Evolutionary conservation across 306 rosid species (phyloP).

Genomic region (Oxytropis ochrocephala): DNA sequence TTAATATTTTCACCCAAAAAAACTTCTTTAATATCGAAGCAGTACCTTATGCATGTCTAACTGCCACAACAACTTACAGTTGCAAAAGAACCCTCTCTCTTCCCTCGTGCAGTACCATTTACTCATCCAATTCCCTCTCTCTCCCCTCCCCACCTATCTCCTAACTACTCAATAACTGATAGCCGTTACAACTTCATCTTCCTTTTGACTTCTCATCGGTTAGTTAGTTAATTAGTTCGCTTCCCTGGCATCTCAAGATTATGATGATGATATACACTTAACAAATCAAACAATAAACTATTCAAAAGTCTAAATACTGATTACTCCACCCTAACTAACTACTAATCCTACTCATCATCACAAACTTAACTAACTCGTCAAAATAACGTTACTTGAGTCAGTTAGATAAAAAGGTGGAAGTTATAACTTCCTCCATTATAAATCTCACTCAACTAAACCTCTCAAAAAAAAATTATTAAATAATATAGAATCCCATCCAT

Average conservation of each 20-base stretch:
- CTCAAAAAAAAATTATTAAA: not conserved
- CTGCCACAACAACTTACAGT: constrained; percentile 30
- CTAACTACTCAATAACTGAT: constrained; percentile 12
- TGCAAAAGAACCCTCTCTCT: not conserved
- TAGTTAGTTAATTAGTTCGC: constrained; percentile 21
- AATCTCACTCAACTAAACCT: constrained; percentile 5
- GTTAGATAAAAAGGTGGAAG: constrained; percentile 33
- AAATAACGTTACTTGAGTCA: constrained; percentile 28
- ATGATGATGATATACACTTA: not conserved
- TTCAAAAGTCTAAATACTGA: not conserved
- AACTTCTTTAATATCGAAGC: not conserved
- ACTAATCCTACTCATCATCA: not conserved
- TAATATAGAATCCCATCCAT: not conserved
- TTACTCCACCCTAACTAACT: constrained; percentile 23
- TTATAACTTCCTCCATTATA: constrained; percentile 35
- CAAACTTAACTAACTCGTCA: not conserved
- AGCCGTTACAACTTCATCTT: constrained; percentile 12
- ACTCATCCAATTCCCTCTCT: constrained; percentile 14
- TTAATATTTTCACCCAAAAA: not conserved
- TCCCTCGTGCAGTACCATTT: not conserved
- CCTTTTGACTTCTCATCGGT: constrained; percentile 15
- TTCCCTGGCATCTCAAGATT: not conserved
- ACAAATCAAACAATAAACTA: not conserved
- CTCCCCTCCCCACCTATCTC: not conserved
- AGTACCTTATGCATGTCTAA: constrained; percentile 29